These are phyloP conservation scores for Fusarium hainanense DNA, from an alignment of 2,329 filamentous ascomycete genomes.

Conservation along the genomic window DNA sequence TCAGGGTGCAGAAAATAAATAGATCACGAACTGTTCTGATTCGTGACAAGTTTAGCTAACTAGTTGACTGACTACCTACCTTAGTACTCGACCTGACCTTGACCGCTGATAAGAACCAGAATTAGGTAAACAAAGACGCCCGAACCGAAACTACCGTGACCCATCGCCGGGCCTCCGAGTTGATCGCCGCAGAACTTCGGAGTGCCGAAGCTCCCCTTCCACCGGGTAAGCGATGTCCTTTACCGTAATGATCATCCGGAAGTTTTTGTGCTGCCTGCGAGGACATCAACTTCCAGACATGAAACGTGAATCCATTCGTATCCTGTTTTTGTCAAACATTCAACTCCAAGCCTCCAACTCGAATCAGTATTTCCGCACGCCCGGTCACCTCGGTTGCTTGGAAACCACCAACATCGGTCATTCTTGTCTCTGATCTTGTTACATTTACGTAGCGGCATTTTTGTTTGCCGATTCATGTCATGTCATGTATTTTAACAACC, in stretches of 20 bases:
- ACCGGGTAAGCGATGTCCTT: conserved; percentile 31
- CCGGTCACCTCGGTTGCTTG: conserved; percentile 40
- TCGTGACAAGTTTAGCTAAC: neutral
- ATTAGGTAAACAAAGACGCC: neutral
- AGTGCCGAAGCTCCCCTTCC: conserved; percentile 43
- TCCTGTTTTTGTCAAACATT: conserved; percentile 3
- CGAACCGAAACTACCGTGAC: conserved; percentile 36
- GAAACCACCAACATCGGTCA: conserved; percentile 30
- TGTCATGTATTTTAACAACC: neutral
- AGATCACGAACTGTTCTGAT: neutral
- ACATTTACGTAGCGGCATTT: neutral
- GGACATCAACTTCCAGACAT: conserved; percentile 15
- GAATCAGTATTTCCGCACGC: conserved; percentile 39
- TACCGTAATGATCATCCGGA: conserved; percentile 2
- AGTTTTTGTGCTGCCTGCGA: conserved; percentile 8
- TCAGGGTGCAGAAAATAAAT: neutral
- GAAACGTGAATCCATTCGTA: conserved; percentile 7
- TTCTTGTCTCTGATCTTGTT: conserved; percentile 16
- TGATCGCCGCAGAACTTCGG: conserved; percentile 34
- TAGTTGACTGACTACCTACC: neutral
- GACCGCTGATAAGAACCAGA: neutral
- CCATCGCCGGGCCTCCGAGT: conserved; percentile 41
- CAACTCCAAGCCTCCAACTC: neutral
- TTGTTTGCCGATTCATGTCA: conserved; percentile 21
- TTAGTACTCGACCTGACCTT: neutral